Conservation (phyloP, 768 basidiomycete species). For the Dioszegia aurantiaca region DNA sequence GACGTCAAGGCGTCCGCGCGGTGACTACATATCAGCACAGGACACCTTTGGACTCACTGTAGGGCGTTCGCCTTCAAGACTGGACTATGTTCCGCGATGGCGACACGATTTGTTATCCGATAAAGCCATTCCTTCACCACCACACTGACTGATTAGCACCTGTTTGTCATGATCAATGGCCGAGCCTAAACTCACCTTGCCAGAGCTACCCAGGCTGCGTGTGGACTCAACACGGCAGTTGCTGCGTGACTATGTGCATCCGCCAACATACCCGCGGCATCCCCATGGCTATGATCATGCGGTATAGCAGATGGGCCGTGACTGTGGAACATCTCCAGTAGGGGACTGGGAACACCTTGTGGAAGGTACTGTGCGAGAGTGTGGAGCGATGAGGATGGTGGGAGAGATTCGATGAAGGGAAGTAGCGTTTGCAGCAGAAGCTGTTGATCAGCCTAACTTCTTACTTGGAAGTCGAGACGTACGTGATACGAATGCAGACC, state of each 20-base stretch:
- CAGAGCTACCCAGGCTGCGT: slow-evolving; percentile 95
- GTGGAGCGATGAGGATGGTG: slow-evolving; percentile 57
- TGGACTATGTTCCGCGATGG: slow-evolving; percentile 82
- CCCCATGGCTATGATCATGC: slow-evolving; percentile 52
- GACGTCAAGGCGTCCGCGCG: slow-evolving; percentile 96
- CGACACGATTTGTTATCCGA: slow-evolving; percentile 80
- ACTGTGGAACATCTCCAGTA: slow-evolving; percentile 51
- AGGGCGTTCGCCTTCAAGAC: slow-evolving; percentile 94
- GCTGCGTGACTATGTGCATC: neutral
- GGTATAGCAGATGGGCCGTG: slow-evolving; percentile 57
- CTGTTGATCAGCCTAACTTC: slow-evolving; percentile 49
- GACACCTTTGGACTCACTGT: slow-evolving; percentile 57
- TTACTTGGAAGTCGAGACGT: slow-evolving; percentile 10
- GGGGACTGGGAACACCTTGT: slow-evolving; percentile 44
- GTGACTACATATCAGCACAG: slow-evolving; percentile 56
- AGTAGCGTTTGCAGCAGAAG: slow-evolving; percentile 72
- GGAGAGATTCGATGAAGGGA: slow-evolving; percentile 64
- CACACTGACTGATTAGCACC: slow-evolving; percentile 55
- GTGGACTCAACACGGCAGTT: slow-evolving; percentile 67
- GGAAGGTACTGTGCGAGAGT: slow-evolving; percentile 45
- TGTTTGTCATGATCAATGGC: too few relatives aligned
- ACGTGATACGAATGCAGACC: slow-evolving; percentile 78
- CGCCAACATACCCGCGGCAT: slow-evolving; percentile 50
- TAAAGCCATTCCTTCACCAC: slow-evolving; percentile 90
- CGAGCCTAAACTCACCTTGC: slow-evolving; percentile 49